Evolutionary conservation across 108 stramenopile genomes (phyloP).

Genomic region (Cyclotella distinguenda): DNA sequence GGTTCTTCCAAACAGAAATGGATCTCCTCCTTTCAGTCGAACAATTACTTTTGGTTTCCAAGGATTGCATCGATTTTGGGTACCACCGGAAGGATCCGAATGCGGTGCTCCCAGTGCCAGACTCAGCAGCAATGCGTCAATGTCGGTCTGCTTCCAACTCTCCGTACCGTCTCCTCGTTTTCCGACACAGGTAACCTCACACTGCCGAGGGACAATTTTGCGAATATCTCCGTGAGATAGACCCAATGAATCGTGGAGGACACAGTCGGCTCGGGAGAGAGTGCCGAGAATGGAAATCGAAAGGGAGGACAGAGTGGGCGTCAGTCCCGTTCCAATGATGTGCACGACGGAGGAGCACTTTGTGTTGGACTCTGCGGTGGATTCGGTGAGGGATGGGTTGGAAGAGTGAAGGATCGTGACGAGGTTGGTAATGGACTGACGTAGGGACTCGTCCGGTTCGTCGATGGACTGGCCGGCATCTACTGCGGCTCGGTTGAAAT

Average conservation of each 20-base stretch:
- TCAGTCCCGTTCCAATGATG: slow-evolving; percentile 38
- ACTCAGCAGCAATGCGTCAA: slow-evolving; percentile 30
- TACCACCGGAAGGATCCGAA: background rate
- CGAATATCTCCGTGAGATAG: slow-evolving; percentile 33
- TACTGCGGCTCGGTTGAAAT: no score
- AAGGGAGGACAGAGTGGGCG: slow-evolving; percentile 31
- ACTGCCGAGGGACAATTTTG: slow-evolving; percentile 23
- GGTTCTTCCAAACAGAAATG: slow-evolving; percentile 42
- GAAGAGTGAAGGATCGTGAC: slow-evolving; percentile 1
- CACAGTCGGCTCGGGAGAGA: slow-evolving; percentile 35
- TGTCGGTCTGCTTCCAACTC: slow-evolving; percentile 38
- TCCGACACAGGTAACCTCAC: slow-evolving; percentile 38
- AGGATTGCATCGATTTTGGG: background rate
- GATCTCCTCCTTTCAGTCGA: slow-evolving; percentile 43
- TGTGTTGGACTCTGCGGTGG: background rate
- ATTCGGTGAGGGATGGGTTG: background rate
- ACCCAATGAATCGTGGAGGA: slow-evolving; percentile 40
- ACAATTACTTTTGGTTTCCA: slow-evolving; percentile 12
- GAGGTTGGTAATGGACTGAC: background rate
- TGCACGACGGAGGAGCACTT: slow-evolving; percentile 18
- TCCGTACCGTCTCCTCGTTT: slow-evolving; percentile 33
- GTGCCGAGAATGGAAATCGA: slow-evolving; percentile 25
- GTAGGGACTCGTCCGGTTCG: background rate
- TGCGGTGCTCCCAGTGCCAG: slow-evolving; percentile 5
- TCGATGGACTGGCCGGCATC: no score